A percentile compares a stretch with the other conserved stretches of the same genome.
phyloP scores from a whole-genome alignment of 2,329 filamentous ascomycete genomes.

The Nemania diffusa region DNA sequence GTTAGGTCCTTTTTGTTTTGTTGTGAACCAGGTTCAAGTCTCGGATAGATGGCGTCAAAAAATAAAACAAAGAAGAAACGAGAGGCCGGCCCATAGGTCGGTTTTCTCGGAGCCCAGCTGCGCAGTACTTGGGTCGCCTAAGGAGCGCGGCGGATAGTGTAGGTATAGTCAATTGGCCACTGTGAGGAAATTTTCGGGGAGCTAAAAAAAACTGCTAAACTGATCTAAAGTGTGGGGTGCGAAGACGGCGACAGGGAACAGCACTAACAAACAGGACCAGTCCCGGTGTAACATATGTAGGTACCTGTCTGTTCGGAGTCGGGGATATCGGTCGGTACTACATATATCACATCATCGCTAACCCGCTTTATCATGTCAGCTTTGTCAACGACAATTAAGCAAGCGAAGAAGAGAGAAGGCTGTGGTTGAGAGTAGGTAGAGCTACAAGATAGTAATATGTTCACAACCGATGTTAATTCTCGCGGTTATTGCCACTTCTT shows the following conservation, averaged over 20 bases:
- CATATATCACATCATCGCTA: not conserved
- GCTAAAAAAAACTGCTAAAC: not conserved
- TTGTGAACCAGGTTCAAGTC: not conserved
- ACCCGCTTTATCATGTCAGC: not conserved
- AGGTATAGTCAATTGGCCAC: not conserved
- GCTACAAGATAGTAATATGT: not conserved
- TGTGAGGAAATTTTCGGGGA: not conserved
- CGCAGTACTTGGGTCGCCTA: not conserved
- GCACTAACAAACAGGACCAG: not conserved
- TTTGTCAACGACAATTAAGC: not conserved
- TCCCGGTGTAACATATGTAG: not conserved
- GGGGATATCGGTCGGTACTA: not conserved
- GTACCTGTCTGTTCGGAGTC: no score
- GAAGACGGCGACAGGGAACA: not conserved
- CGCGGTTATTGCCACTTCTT: no score
- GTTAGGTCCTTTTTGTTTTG: no score
- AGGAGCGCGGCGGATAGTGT: not conserved
- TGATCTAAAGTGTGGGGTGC: not conserved
- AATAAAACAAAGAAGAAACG: conserved; percentile 4
- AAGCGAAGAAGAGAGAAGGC: not conserved
- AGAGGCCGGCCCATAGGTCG: not conserved
- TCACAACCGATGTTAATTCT: no score
- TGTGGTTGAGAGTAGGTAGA: not conserved
- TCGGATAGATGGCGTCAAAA: not conserved
- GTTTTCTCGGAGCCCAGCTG: not conserved